Conservation (phyloP, 805 yeast genomes). For the Kodamaea fukazawae region DNA sequence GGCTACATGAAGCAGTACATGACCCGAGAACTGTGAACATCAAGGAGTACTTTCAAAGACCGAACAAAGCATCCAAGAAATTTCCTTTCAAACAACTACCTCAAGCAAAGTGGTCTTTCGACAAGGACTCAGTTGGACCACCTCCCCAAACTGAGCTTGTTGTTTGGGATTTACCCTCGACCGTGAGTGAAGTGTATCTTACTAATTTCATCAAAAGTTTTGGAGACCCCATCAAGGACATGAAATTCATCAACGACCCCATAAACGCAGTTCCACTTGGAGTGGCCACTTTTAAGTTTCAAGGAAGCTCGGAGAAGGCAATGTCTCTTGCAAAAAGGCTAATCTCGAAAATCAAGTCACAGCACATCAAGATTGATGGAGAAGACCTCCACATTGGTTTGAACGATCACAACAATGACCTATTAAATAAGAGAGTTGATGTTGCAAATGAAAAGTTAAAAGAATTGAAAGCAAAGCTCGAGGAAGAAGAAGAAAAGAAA, state of each 20-base stretch:
- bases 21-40: constrained; percentile 44
- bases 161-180: constrained; percentile 61
- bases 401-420: constrained; percentile 43
- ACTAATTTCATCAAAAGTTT: constrained; percentile 54
- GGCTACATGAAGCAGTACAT: constrained; percentile 13
- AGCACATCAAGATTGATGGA: constrained; percentile 49
- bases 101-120: constrained; percentile 49
- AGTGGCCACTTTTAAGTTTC: constrained; percentile 60
- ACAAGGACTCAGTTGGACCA: constrained; percentile 70
- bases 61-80: constrained; percentile 38
- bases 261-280: constrained; percentile 78
- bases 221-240: constrained; percentile 58
- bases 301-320: constrained; percentile 50
- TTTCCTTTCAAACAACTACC: constrained; percentile 44
- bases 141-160: constrained; percentile 70
- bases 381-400: constrained; percentile 51
- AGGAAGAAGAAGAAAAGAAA: constrained; percentile 35
- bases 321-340: constrained; percentile 34
- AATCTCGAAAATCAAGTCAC: constrained; percentile 23
- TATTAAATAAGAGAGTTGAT: constrained; percentile 36
- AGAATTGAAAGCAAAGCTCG: constrained; percentile 21
- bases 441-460: constrained; percentile 30
- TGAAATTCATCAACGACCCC: constrained; percentile 65
- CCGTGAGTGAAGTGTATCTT: constrained; percentile 46
- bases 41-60: constrained; percentile 33